These are phyloP conservation scores for Myxozyma monticola DNA, from an alignment of 805 yeast species.

Conservation along the genomic window DNA sequence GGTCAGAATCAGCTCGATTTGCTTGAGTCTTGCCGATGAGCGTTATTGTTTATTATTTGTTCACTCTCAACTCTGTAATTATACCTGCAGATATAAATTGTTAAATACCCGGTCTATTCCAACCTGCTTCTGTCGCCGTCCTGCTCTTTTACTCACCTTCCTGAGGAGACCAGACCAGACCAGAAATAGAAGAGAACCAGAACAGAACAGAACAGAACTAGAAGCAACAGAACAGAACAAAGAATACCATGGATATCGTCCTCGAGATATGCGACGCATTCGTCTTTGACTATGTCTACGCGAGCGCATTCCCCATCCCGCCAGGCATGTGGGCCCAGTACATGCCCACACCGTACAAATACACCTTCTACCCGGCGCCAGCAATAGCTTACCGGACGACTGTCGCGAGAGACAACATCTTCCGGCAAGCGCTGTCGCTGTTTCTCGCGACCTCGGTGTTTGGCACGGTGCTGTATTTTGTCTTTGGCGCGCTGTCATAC, in stretches of 20 bases:
- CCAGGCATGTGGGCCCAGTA: slow-evolving; percentile 35
- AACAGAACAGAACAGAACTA: too few species aligned
- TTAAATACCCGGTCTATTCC: too few species aligned
- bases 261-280: slow-evolving; percentile 76
- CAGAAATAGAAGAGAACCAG: too few species aligned
- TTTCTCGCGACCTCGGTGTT: slow-evolving; percentile 71
- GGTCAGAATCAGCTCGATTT: too few species aligned
- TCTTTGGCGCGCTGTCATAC: slow-evolving; percentile 79
- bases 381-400: slow-evolving; percentile 47
- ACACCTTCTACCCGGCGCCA: slow-evolving; percentile 19
- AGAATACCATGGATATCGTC: slow-evolving; percentile 89
- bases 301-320: slow-evolving; percentile 58
- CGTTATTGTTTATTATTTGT: too few species aligned
- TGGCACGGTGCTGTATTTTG: slow-evolving; percentile 78
- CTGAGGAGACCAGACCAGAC: too few species aligned
- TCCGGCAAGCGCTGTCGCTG: slow-evolving; percentile 71
- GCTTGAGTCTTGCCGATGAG: too few species aligned
- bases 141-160: too few species aligned
- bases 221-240: too few species aligned
- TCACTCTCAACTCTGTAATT: too few species aligned
- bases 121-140: too few species aligned
- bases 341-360: slow-evolving; percentile 25
- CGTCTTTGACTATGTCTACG: slow-evolving; percentile 71
- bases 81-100: too few species aligned
- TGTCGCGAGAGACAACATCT: slow-evolving; percentile 65